phyloP scores from a whole-genome alignment of 345 rosid species.

The Pistacia integerrima region DNA sequence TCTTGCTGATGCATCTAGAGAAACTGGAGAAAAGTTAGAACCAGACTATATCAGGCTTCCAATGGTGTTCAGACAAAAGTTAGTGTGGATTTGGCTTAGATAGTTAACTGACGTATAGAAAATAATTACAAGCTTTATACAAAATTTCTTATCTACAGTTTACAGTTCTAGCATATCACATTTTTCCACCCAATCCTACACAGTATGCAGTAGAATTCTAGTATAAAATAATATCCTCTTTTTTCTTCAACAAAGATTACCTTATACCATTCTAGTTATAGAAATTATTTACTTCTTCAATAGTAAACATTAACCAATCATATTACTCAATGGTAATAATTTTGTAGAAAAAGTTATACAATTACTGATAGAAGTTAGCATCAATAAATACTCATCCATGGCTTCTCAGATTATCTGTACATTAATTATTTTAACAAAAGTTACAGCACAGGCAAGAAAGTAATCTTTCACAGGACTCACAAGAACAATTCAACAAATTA shows the following conservation, averaged over 20 bases:
- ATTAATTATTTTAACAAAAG: not conserved
- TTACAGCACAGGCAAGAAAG: not conserved
- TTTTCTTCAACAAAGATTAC: not conserved
- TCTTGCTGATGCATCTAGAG: not conserved
- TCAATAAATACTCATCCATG: not conserved
- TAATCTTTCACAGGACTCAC: not conserved
- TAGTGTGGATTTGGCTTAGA: not conserved
- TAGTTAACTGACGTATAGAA: not conserved
- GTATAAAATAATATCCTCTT: not conserved
- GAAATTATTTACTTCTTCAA: not conserved
- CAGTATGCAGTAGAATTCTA: not conserved
- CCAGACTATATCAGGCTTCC: not conserved
- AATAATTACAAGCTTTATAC: not conserved
- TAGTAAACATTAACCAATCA: not conserved
- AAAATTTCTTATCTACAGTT: not conserved
- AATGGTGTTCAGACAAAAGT: not conserved
- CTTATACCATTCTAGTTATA: not conserved
- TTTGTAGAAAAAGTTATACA: not conserved
- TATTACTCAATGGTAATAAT: not conserved
- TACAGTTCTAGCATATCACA: not conserved
- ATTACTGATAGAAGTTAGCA: conserved; percentile 9
- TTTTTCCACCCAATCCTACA: no score
- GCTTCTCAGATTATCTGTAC: not conserved
- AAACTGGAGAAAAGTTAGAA: conserved; percentile 4
- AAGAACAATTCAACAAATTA: not conserved